Base-by-base conservation (phyloP, 345 rosid genomes). In the Acer saccharum region DNA sequence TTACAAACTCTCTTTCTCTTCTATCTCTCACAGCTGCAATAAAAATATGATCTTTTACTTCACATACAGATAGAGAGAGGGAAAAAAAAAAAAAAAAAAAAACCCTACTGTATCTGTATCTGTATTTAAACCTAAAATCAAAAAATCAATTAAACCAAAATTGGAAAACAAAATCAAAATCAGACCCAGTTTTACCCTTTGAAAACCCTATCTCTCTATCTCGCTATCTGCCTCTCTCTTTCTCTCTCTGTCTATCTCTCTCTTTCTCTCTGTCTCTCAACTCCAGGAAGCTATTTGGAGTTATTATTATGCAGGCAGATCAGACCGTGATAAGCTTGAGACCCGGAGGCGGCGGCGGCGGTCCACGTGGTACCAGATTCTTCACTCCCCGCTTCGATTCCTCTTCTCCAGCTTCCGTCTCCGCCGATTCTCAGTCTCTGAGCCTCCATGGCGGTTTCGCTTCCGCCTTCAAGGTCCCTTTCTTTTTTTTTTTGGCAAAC, bases 291-390 rank as follows among this genome's bases (percentile, higher is more conserved):
- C 17, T 66, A 11, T 54, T 68, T 63, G 46, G n/a, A 74, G 74
- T 21, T 74, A 69, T 79, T 20, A 69, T 20, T 27, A 50, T 44
- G 86, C 77, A 74, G 78, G 79, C 74, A n/a, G 83, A 83, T 75
- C 83, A 70, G 81, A 71, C 81, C 68, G 77, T 77, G 72, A 80
- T 83, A 50, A 83, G 81, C 79, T 80, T 83, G 72, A 80, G 86
- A 63, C 86, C 86, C 6, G 84, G 84, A 9, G 83, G 80, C 27
- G 78, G 81, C 44, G 81, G 75, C 23, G 64, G 25, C 44, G 83
- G 63, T 67, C 29, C 68, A 20, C 73, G 79, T 10, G 60, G 80
- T 71, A 13, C 50, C 39, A 76, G 84, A 78, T 73, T 81, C 48
- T 69, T 69, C 76, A 8, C 79, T 7, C 14, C 70, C n/a, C 80